Percentiles rank a stretch among this genome's conserved stretches.
These are phyloP conservation scores for Phytophthora aleatoria DNA, from an alignment of 352 stramenopile genomes.

Conservation along the genomic window DNA sequence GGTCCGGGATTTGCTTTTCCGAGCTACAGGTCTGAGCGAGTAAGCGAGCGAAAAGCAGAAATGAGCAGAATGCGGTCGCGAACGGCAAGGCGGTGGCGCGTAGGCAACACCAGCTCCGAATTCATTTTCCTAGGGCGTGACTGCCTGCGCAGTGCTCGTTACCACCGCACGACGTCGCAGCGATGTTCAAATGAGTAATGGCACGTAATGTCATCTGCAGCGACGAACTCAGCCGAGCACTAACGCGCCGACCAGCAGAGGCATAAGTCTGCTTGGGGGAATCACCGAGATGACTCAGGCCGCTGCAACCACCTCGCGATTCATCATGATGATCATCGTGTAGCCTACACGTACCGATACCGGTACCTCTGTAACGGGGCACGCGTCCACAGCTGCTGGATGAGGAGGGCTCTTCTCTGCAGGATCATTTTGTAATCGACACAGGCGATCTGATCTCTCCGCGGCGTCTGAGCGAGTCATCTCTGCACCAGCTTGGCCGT, in stretches of 20 bases:
- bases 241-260: conserved; percentile 11
- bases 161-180: conserved; percentile 8
- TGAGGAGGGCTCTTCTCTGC: conserved; percentile 16
- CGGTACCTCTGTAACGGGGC: background rate
- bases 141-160: conserved; percentile 18
- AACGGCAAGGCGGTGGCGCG: conserved; percentile 13
- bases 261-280: background rate
- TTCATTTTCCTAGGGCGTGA: conserved; percentile 12
- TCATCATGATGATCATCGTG: background rate
- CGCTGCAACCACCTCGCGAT: background rate
- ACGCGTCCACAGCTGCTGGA: conserved; percentile 18
- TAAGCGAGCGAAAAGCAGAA: conserved; percentile 20
- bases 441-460: conserved; percentile 26
- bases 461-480: background rate
- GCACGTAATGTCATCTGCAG: conserved; percentile 22
- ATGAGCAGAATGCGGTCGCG: conserved; percentile 22
- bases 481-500: conserved; percentile 6
- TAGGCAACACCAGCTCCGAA: conserved; percentile 12
- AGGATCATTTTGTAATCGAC: conserved; percentile 38
- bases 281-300: background rate
- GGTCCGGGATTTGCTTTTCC: conserved; percentile 31
- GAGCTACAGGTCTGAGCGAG: conserved; percentile 11
- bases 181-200: conserved; percentile 30
- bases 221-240: conserved; percentile 10
- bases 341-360: background rate